Percentiles rank a stretch among this genome's conserved stretches.
These are phyloP conservation scores for Leptoxyphium fumago DNA, from an alignment of 2,329 filamentous ascomycete species.

Conservation along the genomic window DNA sequence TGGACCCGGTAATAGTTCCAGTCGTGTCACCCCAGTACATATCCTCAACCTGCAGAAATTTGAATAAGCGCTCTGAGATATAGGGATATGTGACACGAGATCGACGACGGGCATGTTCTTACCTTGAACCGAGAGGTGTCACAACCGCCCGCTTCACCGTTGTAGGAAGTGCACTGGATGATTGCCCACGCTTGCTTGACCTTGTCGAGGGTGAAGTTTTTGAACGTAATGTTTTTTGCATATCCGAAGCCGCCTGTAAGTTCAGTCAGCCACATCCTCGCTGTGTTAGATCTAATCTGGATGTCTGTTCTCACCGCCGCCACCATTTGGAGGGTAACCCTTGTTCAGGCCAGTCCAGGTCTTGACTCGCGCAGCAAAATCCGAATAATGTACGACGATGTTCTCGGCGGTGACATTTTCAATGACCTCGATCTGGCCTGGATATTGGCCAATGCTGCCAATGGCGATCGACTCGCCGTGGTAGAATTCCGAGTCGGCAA, in stretches of 20 bases:
- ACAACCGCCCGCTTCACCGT: conserved; percentile 1
- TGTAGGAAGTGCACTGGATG: conserved; percentile 3
- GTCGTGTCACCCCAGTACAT: neutral
- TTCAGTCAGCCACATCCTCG: neutral
- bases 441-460: conserved; percentile 43
- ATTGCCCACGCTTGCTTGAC: conserved; percentile 1
- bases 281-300: too few species aligned
- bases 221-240: conserved; percentile 19
- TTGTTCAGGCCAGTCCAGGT: conserved; percentile 39
- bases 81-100: conserved; percentile 6
- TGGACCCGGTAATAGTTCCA: conserved; percentile 14
- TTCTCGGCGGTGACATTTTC: conserved; percentile 35
- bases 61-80: neutral
- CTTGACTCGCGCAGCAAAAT: conserved; percentile 40
- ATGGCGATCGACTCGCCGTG: conserved; percentile 40
- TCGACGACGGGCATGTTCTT: conserved; percentile 17
- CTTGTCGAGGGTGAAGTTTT: conserved; percentile 9
- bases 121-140: conserved; percentile 24
- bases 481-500: conserved; percentile 36
- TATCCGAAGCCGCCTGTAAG: conserved; percentile 27
- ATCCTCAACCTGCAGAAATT: neutral
- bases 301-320: conserved; percentile 24
- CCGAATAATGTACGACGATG: conserved; percentile 31
- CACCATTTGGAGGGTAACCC: conserved; percentile 41
- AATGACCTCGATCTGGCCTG: conserved; percentile 33